phyloP scores from a whole-genome alignment of 1,284 basidiomycete genomes.

The Cerrena zonata region DNA sequence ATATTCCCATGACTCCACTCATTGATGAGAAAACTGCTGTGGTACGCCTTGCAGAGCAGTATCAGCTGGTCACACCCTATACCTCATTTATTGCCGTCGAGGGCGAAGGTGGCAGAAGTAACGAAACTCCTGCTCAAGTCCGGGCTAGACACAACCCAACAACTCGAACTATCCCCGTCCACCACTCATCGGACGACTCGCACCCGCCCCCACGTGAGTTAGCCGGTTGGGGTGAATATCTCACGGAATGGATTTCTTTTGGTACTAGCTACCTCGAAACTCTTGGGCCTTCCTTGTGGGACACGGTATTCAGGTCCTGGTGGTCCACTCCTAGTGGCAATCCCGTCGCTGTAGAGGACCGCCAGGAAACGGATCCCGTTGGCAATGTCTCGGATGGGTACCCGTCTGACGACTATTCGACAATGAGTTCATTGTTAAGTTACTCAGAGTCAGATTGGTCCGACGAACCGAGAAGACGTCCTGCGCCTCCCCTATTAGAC shows the following conservation, averaged over 20 bases:
- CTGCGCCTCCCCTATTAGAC: constrained; percentile 1
- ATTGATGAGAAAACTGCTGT: constrained; percentile 10
- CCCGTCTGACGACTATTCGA: constrained; percentile 7
- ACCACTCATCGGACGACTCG: not conserved
- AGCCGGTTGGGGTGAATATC: not conserved
- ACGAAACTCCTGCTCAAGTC: too few species aligned
- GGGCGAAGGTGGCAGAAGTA: too few species aligned
- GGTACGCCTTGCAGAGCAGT: constrained; percentile 8
- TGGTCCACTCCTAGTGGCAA: not conserved
- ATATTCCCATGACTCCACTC: not conserved
- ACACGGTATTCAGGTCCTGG: not conserved
- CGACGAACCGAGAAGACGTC: constrained; percentile 1
- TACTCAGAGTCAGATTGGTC: constrained; percentile 10
- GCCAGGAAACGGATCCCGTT: not conserved
- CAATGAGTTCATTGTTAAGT: constrained; percentile 11
- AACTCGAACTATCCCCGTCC: not conserved
- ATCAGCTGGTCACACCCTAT: constrained; percentile 12
- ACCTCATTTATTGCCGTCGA: constrained; percentile 13
- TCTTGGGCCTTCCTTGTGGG: not conserved
- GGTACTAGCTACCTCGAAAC: too few species aligned
- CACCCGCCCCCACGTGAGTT: too few species aligned
- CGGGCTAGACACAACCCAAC: not conserved
- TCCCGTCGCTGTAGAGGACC: not conserved
- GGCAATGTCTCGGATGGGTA: not conserved
- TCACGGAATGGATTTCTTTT: not conserved